Evolutionary conservation across 2,329 filamentous ascomycete species (phyloP).

Genomic region (Ploettnerulaceae sp.): DNA sequence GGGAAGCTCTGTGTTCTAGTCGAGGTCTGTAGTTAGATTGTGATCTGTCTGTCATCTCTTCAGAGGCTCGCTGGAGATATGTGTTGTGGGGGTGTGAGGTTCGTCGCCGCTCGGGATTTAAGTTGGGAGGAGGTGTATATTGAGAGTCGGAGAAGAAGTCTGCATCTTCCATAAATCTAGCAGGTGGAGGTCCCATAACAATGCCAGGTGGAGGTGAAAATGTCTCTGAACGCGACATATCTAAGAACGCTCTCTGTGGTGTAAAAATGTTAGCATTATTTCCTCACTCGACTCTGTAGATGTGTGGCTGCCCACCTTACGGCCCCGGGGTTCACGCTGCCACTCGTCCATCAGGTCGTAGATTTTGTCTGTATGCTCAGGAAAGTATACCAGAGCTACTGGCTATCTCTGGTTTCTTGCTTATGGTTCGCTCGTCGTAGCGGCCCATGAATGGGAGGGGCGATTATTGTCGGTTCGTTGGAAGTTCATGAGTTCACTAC

Average conservation of each 20-base stretch:
- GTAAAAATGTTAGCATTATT: conserved; percentile 14
- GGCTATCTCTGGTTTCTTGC: too few species aligned
- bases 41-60: conserved; percentile 26
- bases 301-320: too few species aligned
- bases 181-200: conserved; percentile 30
- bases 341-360: too few species aligned
- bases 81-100: conserved; percentile 30
- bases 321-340: too few species aligned
- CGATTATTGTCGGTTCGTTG: too few species aligned
- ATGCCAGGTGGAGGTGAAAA: too few species aligned
- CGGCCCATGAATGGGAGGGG: too few species aligned
- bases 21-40: conserved; percentile 20
- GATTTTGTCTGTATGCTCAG: too few species aligned
- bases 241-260: conserved; percentile 27
- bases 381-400: too few species aligned
- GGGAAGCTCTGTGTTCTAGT: conserved; percentile 26
- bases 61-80: conserved; percentile 13
- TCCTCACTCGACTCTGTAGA: too few species aligned
- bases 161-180: conserved; percentile 20
- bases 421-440: too few species aligned
- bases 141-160: conserved; percentile 13
- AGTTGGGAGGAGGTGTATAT: conserved; percentile 10
- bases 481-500: too few species aligned
- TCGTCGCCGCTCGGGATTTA: conserved; percentile 21
- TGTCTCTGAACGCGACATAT: conserved; percentile 30